Conservation (phyloP, 192 early-diverging fungal species). For the Linnemannia schmuckeri region DNA sequence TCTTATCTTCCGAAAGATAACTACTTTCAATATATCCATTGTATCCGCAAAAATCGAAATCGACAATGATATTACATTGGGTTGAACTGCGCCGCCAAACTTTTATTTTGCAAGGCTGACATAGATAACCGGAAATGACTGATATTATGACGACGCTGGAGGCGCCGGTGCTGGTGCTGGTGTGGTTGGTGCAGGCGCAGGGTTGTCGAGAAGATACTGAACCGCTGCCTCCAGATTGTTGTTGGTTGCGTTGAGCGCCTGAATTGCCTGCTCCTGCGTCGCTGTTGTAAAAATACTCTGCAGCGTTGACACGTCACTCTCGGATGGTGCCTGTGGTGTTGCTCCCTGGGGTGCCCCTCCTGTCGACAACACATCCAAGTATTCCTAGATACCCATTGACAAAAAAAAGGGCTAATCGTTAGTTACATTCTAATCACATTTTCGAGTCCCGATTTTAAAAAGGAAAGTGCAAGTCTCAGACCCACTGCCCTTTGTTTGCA, state of each 20-base stretch:
- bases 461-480: not conserved
- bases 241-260: conserved; percentile 65
- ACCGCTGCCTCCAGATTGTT: conserved; percentile 73
- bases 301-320: conserved; percentile 63
- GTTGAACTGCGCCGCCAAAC: not conserved
- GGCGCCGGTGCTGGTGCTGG: conserved; percentile 6
- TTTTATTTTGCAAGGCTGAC: not conserved
- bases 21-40: too few relatives aligned
- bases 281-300: conserved; percentile 69
- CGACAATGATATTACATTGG: not conserved
- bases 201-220: conserved; percentile 59
- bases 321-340: conserved; percentile 50
- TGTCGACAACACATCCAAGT: conserved; percentile 55
- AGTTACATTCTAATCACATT: not conserved
- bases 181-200: not conserved
- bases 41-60: too few relatives aligned
- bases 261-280: conserved; percentile 62
- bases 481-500: too few relatives aligned
- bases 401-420: too few relatives aligned
- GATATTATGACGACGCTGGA: not conserved
- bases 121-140: not conserved
- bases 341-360: conserved; percentile 39
- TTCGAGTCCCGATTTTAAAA: not conserved
- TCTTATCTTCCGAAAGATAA: too few relatives aligned
- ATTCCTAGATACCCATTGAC: conserved; percentile 19